These are phyloP conservation scores for Fagopyrum tataricum DNA, from an alignment of 148 eudicot genomes.

Conservation along the genomic window DNA sequence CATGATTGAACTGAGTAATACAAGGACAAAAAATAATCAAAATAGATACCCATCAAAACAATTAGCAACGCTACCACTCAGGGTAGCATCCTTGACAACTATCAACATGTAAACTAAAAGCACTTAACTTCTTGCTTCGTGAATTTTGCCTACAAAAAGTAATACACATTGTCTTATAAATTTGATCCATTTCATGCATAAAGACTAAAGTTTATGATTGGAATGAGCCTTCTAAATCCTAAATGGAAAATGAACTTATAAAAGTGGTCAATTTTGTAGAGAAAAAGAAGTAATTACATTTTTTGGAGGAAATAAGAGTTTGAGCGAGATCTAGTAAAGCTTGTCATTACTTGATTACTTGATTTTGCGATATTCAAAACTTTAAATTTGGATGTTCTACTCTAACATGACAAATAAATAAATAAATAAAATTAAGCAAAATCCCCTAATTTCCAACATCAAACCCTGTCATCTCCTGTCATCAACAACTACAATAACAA, in stretches of 20 bases:
- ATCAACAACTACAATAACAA: no score
- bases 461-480: no score
- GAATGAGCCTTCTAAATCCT: not conserved
- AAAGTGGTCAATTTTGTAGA: not conserved
- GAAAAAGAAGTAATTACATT: not conserved
- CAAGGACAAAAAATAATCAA: not conserved
- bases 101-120: not conserved
- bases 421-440: no score
- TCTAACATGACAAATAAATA: no score
- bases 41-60: conserved; percentile 1
- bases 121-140: conserved; percentile 2
- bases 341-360: not conserved
- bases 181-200: no score
- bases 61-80: not conserved
- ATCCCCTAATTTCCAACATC: no score
- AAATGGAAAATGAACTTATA: not conserved
- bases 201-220: not conserved
- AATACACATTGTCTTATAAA: not conserved
- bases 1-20: not conserved
- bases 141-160: not conserved
- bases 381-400: not conserved
- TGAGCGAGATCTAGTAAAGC: conserved; percentile 10
- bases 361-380: not conserved
- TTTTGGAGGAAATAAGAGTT: not conserved
- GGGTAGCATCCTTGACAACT: conserved; percentile 1